phyloP scores from a whole-genome alignment of 2,329 filamentous ascomycete genomes.

The Exophiala sideris region DNA sequence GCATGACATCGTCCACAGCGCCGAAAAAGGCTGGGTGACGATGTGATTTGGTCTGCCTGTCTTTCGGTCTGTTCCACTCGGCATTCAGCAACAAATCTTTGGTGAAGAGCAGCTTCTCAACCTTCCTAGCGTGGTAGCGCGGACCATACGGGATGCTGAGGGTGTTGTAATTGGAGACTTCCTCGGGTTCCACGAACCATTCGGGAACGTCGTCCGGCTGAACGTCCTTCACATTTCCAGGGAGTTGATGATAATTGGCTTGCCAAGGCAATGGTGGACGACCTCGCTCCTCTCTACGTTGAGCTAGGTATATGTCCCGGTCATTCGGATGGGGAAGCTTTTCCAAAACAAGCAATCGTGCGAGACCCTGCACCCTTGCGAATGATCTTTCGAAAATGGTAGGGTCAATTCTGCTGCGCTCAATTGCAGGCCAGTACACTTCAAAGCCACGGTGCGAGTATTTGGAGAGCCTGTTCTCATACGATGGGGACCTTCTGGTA shows the following conservation, averaged over 20 bases:
- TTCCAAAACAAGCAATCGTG: slow-evolving; percentile 75
- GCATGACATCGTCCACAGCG: slow-evolving; percentile 66
- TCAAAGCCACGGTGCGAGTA: slow-evolving; percentile 83
- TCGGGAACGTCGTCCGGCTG: slow-evolving; percentile 80
- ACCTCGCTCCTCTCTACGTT: slow-evolving; percentile 68
- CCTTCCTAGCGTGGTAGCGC: slow-evolving; percentile 48
- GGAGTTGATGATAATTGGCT: slow-evolving; percentile 42
- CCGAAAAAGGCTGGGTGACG: slow-evolving; percentile 85
- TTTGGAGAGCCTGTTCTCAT: slow-evolving; percentile 82
- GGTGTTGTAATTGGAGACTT: slow-evolving; percentile 75
- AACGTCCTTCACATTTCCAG: slow-evolving; percentile 71
- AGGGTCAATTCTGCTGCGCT: slow-evolving; percentile 73
- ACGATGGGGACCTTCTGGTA: slow-evolving; percentile 74
- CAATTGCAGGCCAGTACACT: slow-evolving; percentile 72
- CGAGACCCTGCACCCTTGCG: slow-evolving; percentile 69
- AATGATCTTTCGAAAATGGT: slow-evolving; percentile 86
- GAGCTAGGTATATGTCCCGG: slow-evolving; percentile 66
- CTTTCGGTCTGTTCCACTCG: slow-evolving; percentile 77
- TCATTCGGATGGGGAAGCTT: slow-evolving; percentile 67
- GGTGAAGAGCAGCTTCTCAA: slow-evolving; percentile 78
- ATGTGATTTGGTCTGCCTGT: slow-evolving; percentile 74
- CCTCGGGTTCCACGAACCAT: slow-evolving; percentile 68
- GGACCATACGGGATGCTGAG: slow-evolving; percentile 49
- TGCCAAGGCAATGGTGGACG: slow-evolving; percentile 53
- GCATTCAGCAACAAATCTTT: slow-evolving; percentile 71